Evolutionary conservation across 345 rosid genomes (phyloP).

Genomic region (Ailanthus altissimus): DNA sequence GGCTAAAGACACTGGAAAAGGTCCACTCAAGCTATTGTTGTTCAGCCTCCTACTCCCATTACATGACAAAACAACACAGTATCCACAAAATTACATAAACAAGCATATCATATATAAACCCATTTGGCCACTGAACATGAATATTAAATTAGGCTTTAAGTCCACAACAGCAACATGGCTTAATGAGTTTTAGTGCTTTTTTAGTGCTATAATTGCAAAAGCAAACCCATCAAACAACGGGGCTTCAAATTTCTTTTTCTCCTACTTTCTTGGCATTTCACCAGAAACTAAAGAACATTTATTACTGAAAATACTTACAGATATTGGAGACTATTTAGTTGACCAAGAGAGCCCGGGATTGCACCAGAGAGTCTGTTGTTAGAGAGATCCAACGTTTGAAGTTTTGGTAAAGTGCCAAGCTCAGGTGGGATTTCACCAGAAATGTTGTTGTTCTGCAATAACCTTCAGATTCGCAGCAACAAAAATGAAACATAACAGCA

Average conservation of each 20-base stretch:
- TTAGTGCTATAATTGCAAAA: too few species aligned
- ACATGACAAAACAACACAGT: constrained; percentile 36
- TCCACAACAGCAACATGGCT: neutral
- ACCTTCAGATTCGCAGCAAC: constrained; percentile 44
- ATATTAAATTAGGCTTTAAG: neutral
- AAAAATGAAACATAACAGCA: constrained; percentile 15
- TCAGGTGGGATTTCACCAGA: constrained; percentile 80
- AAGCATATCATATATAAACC: constrained; percentile 10
- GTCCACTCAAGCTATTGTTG: constrained; percentile 87
- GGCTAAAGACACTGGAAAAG: constrained; percentile 72
- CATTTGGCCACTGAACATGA: neutral
- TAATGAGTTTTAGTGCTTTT: too few species aligned
- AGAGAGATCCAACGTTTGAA: constrained; percentile 87
- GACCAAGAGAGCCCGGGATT: constrained; percentile 60
- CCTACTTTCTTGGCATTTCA: constrained; percentile 25
- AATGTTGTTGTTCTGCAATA: constrained; percentile 88
- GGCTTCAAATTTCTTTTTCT: neutral
- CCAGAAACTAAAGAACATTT: constrained; percentile 8
- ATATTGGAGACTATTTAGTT: constrained; percentile 59
- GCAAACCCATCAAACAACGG: too few species aligned
- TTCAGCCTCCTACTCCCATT: constrained; percentile 81
- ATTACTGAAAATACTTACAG: constrained; percentile 50
- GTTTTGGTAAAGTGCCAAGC: constrained; percentile 61
- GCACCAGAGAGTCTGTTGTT: constrained; percentile 68
- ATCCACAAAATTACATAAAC: constrained; percentile 22